phyloP scores from a whole-genome alignment of 2,329 filamentous ascomycete genomes.

The Zelopaecilomyces penicillatus region DNA sequence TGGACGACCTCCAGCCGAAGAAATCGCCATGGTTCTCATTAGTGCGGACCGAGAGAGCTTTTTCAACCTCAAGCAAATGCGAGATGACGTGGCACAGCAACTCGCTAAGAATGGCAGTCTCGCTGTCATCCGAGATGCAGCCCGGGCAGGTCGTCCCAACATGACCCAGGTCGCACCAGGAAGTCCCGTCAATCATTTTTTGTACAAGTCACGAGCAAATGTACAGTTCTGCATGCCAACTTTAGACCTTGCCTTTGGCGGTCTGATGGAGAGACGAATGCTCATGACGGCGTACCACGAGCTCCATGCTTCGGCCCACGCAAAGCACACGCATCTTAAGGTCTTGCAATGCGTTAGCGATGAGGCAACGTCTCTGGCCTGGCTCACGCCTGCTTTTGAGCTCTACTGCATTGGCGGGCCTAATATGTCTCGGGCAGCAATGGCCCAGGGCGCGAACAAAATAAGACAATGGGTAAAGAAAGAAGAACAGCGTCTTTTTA shows the following conservation, averaged over 20 bases:
- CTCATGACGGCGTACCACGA: slow-evolving; percentile 79
- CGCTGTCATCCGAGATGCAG: slow-evolving; percentile 62
- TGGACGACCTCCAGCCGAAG: slow-evolving; percentile 59
- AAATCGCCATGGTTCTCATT: slow-evolving; percentile 88
- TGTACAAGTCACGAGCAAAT: slow-evolving; percentile 91
- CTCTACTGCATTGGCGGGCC: slow-evolving; percentile 91
- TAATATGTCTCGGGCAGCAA: slow-evolving; percentile 50
- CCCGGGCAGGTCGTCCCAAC: slow-evolving; percentile 60
- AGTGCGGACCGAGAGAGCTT: slow-evolving; percentile 91
- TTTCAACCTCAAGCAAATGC: slow-evolving; percentile 73
- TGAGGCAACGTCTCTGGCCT: slow-evolving; percentile 75
- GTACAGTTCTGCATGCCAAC: slow-evolving; percentile 94
- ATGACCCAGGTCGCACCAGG: slow-evolving; percentile 72
- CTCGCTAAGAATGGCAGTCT: slow-evolving; percentile 70
- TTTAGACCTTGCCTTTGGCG: slow-evolving; percentile 58
- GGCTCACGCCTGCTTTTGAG: slow-evolving; percentile 87
- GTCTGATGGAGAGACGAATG: slow-evolving; percentile 53
- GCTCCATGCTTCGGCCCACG: slow-evolving; percentile 77
- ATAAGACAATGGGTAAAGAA: slow-evolving; percentile 85
- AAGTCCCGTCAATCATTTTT: slow-evolving; percentile 76
- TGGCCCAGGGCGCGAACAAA: slow-evolving; percentile 81
- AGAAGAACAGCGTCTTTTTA: slow-evolving; percentile 91
- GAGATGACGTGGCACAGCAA: slow-evolving; percentile 55
- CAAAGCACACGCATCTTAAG: slow-evolving; percentile 75
- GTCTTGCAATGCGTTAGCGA: slow-evolving; percentile 71